Base-by-base conservation (phyloP, 768 basidiomycete species). In the Termitomyces bulborhizus region DNA sequence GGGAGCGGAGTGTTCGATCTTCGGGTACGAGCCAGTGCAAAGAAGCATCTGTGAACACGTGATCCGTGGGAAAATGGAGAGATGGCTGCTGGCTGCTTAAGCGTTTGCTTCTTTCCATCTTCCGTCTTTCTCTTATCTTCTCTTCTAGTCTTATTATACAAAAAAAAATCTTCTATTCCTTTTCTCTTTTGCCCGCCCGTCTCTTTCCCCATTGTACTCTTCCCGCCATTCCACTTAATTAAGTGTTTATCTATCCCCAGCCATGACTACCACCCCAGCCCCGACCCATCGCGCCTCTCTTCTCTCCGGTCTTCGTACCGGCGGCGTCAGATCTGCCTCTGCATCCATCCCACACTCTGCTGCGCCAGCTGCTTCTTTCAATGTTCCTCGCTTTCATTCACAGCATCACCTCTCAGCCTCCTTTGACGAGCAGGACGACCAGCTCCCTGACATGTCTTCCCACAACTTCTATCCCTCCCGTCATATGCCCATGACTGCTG, bases 301-400 rank as follows among this genome's bases (percentile, higher is more conserved):
- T 66, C 89, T 93, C 70, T 78, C 86, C 57, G 90, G 88, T 63
- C 89, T 93, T 66, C 88, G 91, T 68, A 93, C 91, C 52, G 92
- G 91, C 68, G 91, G 91, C 47, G 92, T 93, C 57, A 87, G 91
- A 63, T 85, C 90, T n/a, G 65, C 78, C 44, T 88, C 88, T 54
- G 69, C 69, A 54, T 67, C 71, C 48, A 69, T 81, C 18, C 87
- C 89, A 41, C 84, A 87, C 69, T 85, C 86, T 46, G 85, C 88
- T 53, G 82, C 83, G 26, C 83, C 85, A 24, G 67, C 75, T 41
- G 75, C 75, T 52, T 72, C 83, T 37, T 89, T 89, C 78, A 82
- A 81, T 66, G 63, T 88, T 49, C 77, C 83, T 56, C 82, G 81
- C 59, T 81, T 82, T 66, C 61, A 77, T 46, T 70, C 76, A 39